phyloP scores from a whole-genome alignment of 345 rosid genomes.

The Eucalyptus marginata region DNA sequence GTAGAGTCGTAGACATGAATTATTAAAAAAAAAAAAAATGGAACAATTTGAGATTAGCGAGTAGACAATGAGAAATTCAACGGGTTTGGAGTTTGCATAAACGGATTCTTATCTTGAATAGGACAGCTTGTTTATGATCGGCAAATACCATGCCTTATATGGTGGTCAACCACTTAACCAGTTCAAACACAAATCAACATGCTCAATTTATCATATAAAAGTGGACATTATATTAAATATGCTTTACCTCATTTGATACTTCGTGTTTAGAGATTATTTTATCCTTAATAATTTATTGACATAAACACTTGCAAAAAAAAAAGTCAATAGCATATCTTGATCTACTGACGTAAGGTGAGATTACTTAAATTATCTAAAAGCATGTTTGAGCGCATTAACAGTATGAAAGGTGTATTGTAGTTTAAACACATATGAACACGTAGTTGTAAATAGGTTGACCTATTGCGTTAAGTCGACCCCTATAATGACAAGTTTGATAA shows the following conservation, averaged over 20 bases:
- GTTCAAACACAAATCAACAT: background rate
- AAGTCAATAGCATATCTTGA: background rate
- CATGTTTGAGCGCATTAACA: background rate
- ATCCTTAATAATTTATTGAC: background rate
- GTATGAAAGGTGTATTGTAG: background rate
- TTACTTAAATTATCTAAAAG: background rate
- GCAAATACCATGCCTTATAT: background rate
- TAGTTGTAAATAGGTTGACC: background rate
- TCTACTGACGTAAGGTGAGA: background rate
- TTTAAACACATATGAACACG: background rate
- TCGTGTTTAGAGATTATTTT: background rate
- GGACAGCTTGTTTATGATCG: background rate
- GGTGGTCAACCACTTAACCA: fast-evolving
- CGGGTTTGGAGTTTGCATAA: background rate
- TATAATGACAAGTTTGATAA: background rate
- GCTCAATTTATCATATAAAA: background rate
- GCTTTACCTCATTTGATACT: background rate
- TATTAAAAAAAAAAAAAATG: background rate
- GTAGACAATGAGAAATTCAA: background rate
- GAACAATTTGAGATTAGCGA: background rate
- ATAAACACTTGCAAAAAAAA: background rate
- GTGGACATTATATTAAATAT: background rate
- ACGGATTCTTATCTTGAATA: background rate
- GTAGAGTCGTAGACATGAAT: background rate
- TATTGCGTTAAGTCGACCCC: fast-evolving